Percentiles rank a stretch among this genome's conserved stretches.
Conservation (phyloP, 202 grass and related monocot genomes). For the Zizania palustris region DNA sequence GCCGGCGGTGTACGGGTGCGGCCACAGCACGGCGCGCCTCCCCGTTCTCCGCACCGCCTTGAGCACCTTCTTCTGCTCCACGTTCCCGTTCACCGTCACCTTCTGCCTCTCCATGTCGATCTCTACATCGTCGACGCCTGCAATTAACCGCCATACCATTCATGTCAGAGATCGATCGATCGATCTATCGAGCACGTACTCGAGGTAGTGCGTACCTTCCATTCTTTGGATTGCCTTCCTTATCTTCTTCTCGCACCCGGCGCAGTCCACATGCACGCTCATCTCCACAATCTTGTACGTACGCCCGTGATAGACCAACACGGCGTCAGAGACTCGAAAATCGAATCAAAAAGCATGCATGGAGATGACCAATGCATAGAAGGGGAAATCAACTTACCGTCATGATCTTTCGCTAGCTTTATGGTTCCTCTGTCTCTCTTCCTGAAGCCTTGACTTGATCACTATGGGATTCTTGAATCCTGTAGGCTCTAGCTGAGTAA, state of each 20-base stretch:
- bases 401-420: neutral
- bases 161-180: neutral
- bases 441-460: neutral
- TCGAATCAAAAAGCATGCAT: neutral
- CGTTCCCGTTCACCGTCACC: constrained; percentile 76
- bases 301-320: neutral
- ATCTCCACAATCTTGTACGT: constrained; percentile 74
- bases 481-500: neutral
- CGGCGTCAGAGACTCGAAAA: neutral
- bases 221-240: constrained; percentile 69
- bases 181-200: neutral
- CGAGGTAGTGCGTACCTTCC: constrained; percentile 40
- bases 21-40: constrained; percentile 83
- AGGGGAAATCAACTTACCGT: constrained; percentile 7
- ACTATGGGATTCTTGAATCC: neutral
- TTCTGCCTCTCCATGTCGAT: constrained; percentile 87
- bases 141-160: neutral
- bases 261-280: constrained; percentile 94
- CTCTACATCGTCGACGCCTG: constrained; percentile 72
- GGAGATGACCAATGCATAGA: neutral
- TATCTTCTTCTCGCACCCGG: constrained; percentile 87
- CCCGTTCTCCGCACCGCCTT: constrained; percentile 77
- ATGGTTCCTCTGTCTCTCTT: neutral
- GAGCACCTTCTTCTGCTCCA: constrained; percentile 93
- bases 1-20: constrained; percentile 46